Percentiles rank a stretch among this genome's conserved stretches.
phyloP scores from a whole-genome alignment of 768 basidiomycete species.

The Macrolepiota fuliginosa region DNA sequence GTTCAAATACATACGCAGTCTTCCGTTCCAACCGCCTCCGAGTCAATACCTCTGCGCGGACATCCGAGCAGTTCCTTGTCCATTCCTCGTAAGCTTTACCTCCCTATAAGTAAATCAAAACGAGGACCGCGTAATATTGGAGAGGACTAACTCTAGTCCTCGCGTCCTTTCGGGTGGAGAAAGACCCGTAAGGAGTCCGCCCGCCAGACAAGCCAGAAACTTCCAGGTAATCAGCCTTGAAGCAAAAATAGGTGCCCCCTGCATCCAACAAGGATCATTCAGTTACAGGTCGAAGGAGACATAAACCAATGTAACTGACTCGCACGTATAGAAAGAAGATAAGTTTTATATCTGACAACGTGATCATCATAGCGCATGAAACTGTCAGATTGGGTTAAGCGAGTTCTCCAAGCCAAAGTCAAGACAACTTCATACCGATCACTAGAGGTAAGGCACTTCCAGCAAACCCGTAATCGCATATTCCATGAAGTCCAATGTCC shows the following conservation, averaged over 20 bases:
- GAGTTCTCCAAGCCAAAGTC: not conserved
- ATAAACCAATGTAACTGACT: not conserved
- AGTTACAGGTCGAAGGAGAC: not conserved
- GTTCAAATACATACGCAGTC: not conserved
- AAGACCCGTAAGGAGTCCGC: no score
- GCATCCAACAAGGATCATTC: not conserved
- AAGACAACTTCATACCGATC: not conserved
- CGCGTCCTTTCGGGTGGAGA: no score
- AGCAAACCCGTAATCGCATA: not conserved
- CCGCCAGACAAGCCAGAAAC: no score
- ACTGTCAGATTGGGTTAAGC: no score
- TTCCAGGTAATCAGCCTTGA: not conserved
- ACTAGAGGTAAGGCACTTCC: not conserved
- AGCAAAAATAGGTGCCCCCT: not conserved
- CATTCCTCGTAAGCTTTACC: not conserved
- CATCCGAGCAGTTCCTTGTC: not conserved
- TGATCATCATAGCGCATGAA: no score
- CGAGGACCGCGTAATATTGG: not conserved
- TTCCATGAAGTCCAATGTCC: slow-evolving; percentile 2
- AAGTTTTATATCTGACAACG: not conserved
- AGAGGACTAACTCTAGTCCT: not conserved
- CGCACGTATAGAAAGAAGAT: not conserved
- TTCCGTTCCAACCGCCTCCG: not conserved
- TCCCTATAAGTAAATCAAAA: not conserved
- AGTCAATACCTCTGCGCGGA: no score